Evolutionary conservation across 2,329 filamentous ascomycete species (phyloP), one percentile per base, ranked within the genome.

Genomic region (Aspergillus ruber): DNA sequence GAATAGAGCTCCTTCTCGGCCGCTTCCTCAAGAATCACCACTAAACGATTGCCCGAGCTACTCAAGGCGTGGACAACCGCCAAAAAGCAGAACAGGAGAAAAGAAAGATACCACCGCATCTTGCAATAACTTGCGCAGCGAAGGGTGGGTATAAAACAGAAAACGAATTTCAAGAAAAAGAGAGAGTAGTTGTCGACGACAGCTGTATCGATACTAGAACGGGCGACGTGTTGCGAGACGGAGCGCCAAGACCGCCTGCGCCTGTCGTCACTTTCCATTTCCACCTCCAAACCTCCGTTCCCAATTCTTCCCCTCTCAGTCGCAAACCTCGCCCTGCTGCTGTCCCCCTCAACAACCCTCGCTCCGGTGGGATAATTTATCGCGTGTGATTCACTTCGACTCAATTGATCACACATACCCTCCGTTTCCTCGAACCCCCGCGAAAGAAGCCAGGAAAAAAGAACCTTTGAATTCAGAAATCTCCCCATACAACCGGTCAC

Each of bases 1-100:
- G 86, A 87, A 71, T 95, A 98, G 57, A 80, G 80, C 58, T 80
- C 80, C 77, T 90, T 89, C 64, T 95, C 88, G 38, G 81, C 78
- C 53, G 82, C 77, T 60, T 95, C 86, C 62, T 97, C 91, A 45
- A 95, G 72, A 50, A 98, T 80, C 51, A 94, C 90, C 62, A 98
- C 77, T 69, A 97, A 72, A 65, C 89, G 81, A 69, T 80, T 81
- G 50, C 91, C 93, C 43, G 82, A 79, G 54, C 84, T 85, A 74
- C 90, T 95, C 62, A 86, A 73, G 48, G 90, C 90, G 67, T 85
- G 80, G 50, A 65, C 65, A 55, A 60, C 62, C 55, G 63, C 65
- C 62, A 67, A 65, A 49, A 82, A 74, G 62, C 84, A 78, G 61
- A 90, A 73, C 51, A 88, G 69, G 55, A 89, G 72, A 64, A 88